Evolutionary conservation across 1,284 basidiomycete species (phyloP).

Genomic region (Filobasidium uniguttulatum): DNA sequence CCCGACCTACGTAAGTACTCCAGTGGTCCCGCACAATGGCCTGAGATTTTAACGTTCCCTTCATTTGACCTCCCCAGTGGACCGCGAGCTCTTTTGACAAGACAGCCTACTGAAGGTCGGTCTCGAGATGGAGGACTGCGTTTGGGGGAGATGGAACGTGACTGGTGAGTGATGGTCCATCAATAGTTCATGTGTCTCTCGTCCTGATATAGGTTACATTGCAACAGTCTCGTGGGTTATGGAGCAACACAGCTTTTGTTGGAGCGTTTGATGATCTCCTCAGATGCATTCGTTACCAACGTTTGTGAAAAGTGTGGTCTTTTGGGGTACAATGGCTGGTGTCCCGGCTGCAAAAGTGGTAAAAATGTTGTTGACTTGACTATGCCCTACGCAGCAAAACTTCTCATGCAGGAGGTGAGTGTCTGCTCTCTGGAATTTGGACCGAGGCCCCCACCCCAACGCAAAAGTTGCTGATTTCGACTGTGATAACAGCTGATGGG

Average conservation of each 20-base stretch:
- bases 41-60: neutral
- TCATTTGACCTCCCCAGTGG: slow-evolving; percentile 45
- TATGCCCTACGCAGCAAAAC: slow-evolving; percentile 96
- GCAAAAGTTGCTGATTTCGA: neutral
- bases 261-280: slow-evolving; percentile 95
- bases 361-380: slow-evolving; percentile 91
- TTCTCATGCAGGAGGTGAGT: slow-evolving; percentile 88
- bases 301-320: slow-evolving; percentile 90
- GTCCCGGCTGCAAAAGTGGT: slow-evolving; percentile 86
- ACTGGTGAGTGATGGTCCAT: slow-evolving; percentile 45
- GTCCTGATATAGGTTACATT: slow-evolving; percentile 3
- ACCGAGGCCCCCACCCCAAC: too few species aligned
- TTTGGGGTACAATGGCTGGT: slow-evolving; percentile 95
- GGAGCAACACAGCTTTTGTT: slow-evolving; percentile 91
- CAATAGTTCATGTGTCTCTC: neutral
- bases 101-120: slow-evolving; percentile 96
- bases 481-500: slow-evolving; percentile 58
- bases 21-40: neutral
- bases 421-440: neutral
- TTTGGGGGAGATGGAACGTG: slow-evolving; percentile 97
- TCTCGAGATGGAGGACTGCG: slow-evolving; percentile 94
- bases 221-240: slow-evolving; percentile 64
- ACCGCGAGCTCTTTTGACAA: slow-evolving; percentile 87
- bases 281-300: slow-evolving; percentile 92
- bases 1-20: slow-evolving; percentile 67